phyloP scores from a whole-genome alignment of 192 early-diverging fungal species.

The Piromyces finnis region DNA sequence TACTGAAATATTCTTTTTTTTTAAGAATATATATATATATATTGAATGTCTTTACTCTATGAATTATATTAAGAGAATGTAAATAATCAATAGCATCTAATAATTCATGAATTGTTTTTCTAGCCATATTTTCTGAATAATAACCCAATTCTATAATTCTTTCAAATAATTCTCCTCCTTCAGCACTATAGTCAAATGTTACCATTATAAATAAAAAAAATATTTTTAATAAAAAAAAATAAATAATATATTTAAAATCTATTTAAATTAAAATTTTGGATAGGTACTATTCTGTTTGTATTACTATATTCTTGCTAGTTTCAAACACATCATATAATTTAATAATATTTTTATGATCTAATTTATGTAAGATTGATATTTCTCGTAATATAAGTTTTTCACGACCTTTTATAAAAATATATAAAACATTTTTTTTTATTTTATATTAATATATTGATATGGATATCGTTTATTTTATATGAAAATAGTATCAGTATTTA shows the following conservation, averaged over 20 bases:
- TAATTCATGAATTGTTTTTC: neutral
- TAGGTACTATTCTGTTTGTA: neutral
- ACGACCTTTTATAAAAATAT: too few relatives aligned
- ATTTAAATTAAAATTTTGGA: neutral
- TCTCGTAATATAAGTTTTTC: neutral
- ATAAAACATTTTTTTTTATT: too few relatives aligned
- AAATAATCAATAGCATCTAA: neutral
- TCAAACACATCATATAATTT: neutral
- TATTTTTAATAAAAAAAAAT: too few relatives aligned
- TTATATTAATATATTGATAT: too few relatives aligned
- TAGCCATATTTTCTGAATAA: constrained; percentile 54
- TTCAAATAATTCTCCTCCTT: constrained; percentile 54
- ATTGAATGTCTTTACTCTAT: neutral
- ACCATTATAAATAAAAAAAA: too few relatives aligned
- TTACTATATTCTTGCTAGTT: neutral
- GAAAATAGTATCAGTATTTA: too few relatives aligned
- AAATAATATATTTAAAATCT: too few relatives aligned
- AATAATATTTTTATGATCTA: neutral
- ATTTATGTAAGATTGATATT: neutral
- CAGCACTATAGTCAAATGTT: neutral
- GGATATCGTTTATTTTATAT: too few relatives aligned
- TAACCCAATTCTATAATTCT: constrained; percentile 60
- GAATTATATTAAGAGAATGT: neutral
- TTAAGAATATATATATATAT: too few relatives aligned
- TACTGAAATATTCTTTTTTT: too few relatives aligned